Evolutionary conservation across 2,329 filamentous ascomycete species (phyloP).

Genomic region (Lithohypha guttulata): DNA sequence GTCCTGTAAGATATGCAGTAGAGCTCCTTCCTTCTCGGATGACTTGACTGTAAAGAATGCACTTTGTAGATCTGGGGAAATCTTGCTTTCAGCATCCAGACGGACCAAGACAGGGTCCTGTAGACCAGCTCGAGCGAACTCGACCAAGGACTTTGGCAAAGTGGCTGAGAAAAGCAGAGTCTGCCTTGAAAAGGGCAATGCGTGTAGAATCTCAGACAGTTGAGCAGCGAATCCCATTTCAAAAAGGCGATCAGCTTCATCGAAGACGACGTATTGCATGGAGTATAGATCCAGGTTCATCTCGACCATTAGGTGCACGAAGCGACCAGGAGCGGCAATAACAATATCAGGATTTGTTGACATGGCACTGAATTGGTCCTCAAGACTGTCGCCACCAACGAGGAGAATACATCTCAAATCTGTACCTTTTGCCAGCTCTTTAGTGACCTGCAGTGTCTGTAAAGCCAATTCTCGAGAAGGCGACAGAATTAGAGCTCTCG

Average conservation of each 20-base stretch:
- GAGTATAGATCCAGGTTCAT: conserved; percentile 89
- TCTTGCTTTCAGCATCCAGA: conserved; percentile 86
- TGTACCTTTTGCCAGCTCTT: conserved; percentile 81
- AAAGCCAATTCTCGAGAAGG: conserved; percentile 89
- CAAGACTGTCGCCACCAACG: conserved; percentile 88
- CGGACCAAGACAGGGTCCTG: conserved; percentile 86
- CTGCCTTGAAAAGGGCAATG: conserved; percentile 71
- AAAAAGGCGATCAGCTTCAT: conserved; percentile 92
- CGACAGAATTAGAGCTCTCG: conserved; percentile 77
- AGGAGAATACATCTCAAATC: conserved; percentile 83
- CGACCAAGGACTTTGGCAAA: conserved; percentile 82
- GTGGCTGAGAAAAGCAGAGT: conserved; percentile 94
- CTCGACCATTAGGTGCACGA: conserved; percentile 92
- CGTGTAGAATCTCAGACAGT: conserved; percentile 82
- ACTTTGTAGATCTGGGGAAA: conserved; percentile 90
- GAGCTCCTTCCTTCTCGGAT: conserved; percentile 82
- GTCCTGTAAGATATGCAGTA: conserved; percentile 80
- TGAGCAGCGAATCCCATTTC: conserved; percentile 98
- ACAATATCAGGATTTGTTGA: conserved; percentile 91
- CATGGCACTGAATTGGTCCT: conserved; percentile 92
- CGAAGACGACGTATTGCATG: conserved; percentile 89
- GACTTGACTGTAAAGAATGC: conserved; percentile 92
- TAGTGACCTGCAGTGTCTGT: conserved; percentile 92
- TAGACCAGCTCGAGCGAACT: conserved; percentile 86
- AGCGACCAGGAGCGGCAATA: conserved; percentile 92